These are phyloP conservation scores for Chrysanthemum seticuspe DNA, from an alignment of 129 eudicot genomes.

Conservation along the genomic window DNA sequence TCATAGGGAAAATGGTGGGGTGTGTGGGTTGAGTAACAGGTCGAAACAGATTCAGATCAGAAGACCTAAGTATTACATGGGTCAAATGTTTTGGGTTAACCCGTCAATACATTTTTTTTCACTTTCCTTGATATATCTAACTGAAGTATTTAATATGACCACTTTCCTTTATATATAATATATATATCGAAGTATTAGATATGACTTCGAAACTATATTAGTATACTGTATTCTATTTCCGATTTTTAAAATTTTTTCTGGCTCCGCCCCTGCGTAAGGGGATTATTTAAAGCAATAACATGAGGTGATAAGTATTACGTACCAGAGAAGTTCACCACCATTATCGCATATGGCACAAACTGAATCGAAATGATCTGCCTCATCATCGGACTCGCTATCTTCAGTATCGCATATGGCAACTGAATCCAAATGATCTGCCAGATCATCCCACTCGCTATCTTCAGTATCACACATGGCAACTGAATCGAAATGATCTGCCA, in stretches of 20 bases:
- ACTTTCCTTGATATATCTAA: not conserved
- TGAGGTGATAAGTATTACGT: not conserved
- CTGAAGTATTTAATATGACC: too few relatives aligned
- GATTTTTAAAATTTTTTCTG: too few relatives aligned
- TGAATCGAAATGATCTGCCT: slow-evolving; percentile 53
- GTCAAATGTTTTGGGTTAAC: not conserved
- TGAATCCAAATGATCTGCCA: slow-evolving; percentile 52
- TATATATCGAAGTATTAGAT: too few relatives aligned
- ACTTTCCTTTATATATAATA: too few relatives aligned
- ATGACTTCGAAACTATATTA: not conserved
- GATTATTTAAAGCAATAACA: not conserved
- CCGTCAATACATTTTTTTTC: not conserved
- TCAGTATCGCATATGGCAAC: slow-evolving; percentile 80
- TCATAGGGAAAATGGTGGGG: not conserved
- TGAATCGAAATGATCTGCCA: slow-evolving; percentile 52
- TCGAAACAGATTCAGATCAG: not conserved
- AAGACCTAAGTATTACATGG: not conserved
- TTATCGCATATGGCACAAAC: slow-evolving; percentile 90
- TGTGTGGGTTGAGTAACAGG: not conserved
- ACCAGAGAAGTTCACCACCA: slow-evolving; percentile 67
- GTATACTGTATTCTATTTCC: too few relatives aligned
- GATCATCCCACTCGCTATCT: slow-evolving; percentile 33
- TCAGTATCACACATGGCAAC: slow-evolving; percentile 73
- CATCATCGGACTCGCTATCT: slow-evolving; percentile 45
- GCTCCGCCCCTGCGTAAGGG: too few relatives aligned